Evolutionary conservation across 176 grass and related monocot species (phyloP), one percentile per base, ranked within the genome.

Genomic region (Eragrostis curvula): DNA sequence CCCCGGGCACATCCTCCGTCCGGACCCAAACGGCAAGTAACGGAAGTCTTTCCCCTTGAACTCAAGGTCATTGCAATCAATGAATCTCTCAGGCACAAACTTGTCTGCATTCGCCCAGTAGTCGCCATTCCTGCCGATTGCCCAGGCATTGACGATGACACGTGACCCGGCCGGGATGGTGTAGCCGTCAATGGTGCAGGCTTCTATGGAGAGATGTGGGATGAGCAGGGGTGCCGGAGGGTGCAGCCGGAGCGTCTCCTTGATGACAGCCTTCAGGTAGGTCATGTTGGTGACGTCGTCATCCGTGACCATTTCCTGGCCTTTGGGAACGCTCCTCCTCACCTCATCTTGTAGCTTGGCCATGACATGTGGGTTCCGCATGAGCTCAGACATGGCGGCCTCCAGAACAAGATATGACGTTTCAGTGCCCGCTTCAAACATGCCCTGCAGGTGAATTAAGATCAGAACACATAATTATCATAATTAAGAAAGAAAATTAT

Each of bases 1-100:
- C 3, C 85, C 85, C 3, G 85, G 89, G 6, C 89, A 91, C 48
- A 82, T 77, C 50, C 89, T 84, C 68, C 74, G 71, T 3, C 84
- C 88, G 0, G 52, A 21, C 2, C 84, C 80, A 18, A 87, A 90
- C 0, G 89, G 85, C 51, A 92, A 3, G 18, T 83, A 30, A 39
- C 66, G 68, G 0, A 91, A 88, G 7, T 79, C 44, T 2, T 74
- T 74, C 5, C 75, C 80, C 50, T 62, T 84, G 61, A 81, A 12
- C 30, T 51, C 45, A 1, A 32, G 40, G 0, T 2, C n/a, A 3
- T 2, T 16, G 5, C 13, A 56, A 20, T 41, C 21, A 9, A 75
- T 11, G 8, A 92, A 92, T 41, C 90, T 88, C 23, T 85, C 90
- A 0, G 86, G 90, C 27, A 57, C 5, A 51, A 88, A 92, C 23